Base-by-base conservation (phyloP, 768 basidiomycete species). In the Hypholoma sublateritium region DNA sequence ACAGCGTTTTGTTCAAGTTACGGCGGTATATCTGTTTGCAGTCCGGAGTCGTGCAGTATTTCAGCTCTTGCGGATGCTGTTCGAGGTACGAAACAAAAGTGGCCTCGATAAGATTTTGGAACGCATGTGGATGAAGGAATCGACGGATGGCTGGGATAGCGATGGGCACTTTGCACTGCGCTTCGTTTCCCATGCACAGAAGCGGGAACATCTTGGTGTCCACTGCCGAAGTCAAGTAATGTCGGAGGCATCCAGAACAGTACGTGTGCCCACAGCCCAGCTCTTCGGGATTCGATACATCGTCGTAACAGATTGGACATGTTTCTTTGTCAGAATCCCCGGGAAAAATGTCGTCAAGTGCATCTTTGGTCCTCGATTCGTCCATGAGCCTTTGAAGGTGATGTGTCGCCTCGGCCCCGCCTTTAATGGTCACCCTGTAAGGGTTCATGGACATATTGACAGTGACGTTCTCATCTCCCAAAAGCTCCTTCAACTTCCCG, bases 31-130 rank as follows among this genome's bases (percentile, higher is more conserved):
- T 79, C 60, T 88, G 85, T 5, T 72, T 75, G 65, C 89, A 91
- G 64, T 89, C 88, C 0, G 90, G 84, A 0, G 87, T 89, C 1
- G 82, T 84, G 70, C 90, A 91, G 59, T 85, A 84, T 53, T 80
- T 79, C 65, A 84, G 84, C 43, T 84, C 81, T 36, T 76, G 71
- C 0, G 84, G 76, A 49, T 82, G 81, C 34, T 77, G 67, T 41
- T 84, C 81, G 41, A 88, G 70, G 64, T 89, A 78, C 0, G 73
- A 67, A 45, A 72, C 70, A 62, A 88, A 88, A 0, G 83, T 80
- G 0, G 81, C 77, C 24, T 84, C 77, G n/a, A 82, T 65, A 47
- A 91, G 71, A 0, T 72, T 70, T 24, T 78, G 72, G 62, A 87
- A 87, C 6, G 83, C 77, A 0, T 72, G 68, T 0, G 76, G 71